Evolutionary conservation across 352 stramenopile genomes (phyloP).

Genomic region (Peronospora tabacina): DNA sequence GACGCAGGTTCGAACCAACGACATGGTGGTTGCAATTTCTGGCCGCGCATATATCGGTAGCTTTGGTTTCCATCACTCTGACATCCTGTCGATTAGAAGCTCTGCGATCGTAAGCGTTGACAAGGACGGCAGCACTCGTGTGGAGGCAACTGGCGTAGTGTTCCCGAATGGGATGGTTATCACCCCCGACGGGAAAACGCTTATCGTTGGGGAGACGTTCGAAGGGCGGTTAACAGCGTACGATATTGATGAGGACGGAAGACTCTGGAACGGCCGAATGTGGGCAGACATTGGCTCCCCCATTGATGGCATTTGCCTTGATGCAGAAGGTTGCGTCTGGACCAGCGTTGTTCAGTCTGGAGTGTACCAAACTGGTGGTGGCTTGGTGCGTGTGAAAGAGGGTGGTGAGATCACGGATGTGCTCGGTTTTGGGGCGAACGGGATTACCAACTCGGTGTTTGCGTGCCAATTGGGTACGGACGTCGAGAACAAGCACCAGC

Average conservation of each 20-base stretch:
- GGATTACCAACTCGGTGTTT: constrained; percentile 44
- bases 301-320: constrained; percentile 53
- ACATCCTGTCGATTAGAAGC: constrained; percentile 26
- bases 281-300: constrained; percentile 48
- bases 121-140: constrained; percentile 32
- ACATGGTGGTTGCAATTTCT: constrained; percentile 44
- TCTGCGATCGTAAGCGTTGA: constrained; percentile 56
- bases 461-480: constrained; percentile 59
- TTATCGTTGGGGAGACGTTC: constrained; percentile 68
- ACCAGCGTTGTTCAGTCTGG: constrained; percentile 44
- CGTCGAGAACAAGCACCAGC: constrained; percentile 35
- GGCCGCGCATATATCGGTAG: constrained; percentile 54
- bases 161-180: constrained; percentile 71
- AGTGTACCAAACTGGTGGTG: constrained; percentile 39
- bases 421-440: constrained; percentile 52
- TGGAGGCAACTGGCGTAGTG: constrained; percentile 49
- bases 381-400: constrained; percentile 45
- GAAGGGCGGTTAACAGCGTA: constrained; percentile 45
- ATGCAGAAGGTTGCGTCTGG: constrained; percentile 65
- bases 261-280: constrained; percentile 38
- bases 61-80: constrained; percentile 49
- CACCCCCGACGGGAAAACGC: constrained; percentile 59
- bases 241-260: constrained; percentile 44
- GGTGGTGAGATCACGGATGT: constrained; percentile 47
- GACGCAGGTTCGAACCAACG: constrained; percentile 47